A percentile compares a stretch with the other conserved stretches of the same genome.
These are phyloP conservation scores for Pyricularia sp. DNA, from an alignment of 2,329 filamentous ascomycete species.

Conservation along the genomic window DNA sequence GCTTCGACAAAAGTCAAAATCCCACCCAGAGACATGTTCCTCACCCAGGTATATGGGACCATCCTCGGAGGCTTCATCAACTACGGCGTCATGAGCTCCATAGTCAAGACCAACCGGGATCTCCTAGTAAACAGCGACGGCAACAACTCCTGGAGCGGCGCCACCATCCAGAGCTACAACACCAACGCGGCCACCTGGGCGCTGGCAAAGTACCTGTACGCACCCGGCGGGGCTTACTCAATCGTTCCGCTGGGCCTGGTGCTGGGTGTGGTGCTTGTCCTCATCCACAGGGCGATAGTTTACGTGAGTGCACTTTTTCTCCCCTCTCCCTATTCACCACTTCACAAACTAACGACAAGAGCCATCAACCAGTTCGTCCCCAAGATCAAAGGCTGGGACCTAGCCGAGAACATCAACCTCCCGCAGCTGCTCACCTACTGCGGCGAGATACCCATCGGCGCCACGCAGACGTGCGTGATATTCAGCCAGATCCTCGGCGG, in stretches of 20 bases:
- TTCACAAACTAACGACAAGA: not conserved
- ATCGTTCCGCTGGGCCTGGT: not conserved
- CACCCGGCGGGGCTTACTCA: not conserved
- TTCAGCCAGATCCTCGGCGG: not conserved
- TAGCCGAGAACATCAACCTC: not conserved
- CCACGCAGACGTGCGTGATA: not conserved
- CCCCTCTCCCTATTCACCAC: not conserved
- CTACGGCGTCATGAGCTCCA: slow-evolving; percentile 35
- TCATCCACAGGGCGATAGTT: not conserved
- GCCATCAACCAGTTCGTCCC: not conserved
- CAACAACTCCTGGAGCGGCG: slow-evolving; percentile 42
- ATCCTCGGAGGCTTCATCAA: slow-evolving; percentile 21
- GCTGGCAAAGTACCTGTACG: slow-evolving; percentile 42
- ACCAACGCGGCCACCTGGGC: slow-evolving; percentile 39
- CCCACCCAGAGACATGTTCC: slow-evolving; percentile 43
- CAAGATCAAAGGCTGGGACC: not conserved
- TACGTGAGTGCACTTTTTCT: not conserved
- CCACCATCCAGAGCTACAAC: slow-evolving; percentile 38
- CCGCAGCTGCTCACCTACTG: not conserved
- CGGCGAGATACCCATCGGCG: not conserved
- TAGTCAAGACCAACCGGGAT: slow-evolving; percentile 37
- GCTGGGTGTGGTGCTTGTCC: not conserved
- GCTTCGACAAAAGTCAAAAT: too few relatives aligned
- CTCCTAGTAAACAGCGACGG: slow-evolving; percentile 35
- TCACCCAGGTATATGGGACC: slow-evolving; percentile 36